These are phyloP conservation scores for Russula foetens DNA, from an alignment of 768 basidiomycete species.

Conservation along the genomic window DNA sequence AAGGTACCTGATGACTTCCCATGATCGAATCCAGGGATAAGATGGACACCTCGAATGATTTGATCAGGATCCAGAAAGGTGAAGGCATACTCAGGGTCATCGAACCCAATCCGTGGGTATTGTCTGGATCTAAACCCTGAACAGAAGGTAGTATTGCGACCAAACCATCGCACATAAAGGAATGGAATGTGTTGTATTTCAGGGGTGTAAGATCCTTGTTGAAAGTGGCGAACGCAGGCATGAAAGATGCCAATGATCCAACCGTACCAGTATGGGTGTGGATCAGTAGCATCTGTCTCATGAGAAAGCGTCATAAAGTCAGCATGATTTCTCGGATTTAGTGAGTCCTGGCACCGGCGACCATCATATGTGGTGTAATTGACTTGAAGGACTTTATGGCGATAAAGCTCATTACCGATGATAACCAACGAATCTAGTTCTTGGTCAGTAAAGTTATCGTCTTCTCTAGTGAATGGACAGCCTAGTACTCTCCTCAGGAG, in stretches of 20 bases:
- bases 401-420: not conserved
- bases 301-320: constrained; percentile 22
- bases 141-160: constrained; percentile 6
- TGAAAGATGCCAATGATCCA: constrained; percentile 27
- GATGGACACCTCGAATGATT: constrained; percentile 27
- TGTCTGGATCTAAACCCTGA: not conserved
- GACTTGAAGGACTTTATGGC: not conserved
- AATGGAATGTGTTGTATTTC: constrained; percentile 3
- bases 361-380: not conserved
- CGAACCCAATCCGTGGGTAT: constrained; percentile 23
- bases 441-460: too few relatives aligned
- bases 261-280: constrained; percentile 28
- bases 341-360: constrained; percentile 16
- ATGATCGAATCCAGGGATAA: constrained; percentile 29
- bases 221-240: constrained; percentile 23
- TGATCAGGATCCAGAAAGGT: constrained; percentile 31
- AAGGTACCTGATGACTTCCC: constrained; percentile 5
- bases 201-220: too few relatives aligned
- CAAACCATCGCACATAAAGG: constrained; percentile 32
- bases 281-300: not conserved
- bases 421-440: too few relatives aligned
- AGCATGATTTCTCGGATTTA: constrained; percentile 19
- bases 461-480: too few relatives aligned
- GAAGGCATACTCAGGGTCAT: constrained; percentile 23
- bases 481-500: too few relatives aligned